phyloP scores from a whole-genome alignment of 305 asterid genomes.

The Fraxinus dipetala region DNA sequence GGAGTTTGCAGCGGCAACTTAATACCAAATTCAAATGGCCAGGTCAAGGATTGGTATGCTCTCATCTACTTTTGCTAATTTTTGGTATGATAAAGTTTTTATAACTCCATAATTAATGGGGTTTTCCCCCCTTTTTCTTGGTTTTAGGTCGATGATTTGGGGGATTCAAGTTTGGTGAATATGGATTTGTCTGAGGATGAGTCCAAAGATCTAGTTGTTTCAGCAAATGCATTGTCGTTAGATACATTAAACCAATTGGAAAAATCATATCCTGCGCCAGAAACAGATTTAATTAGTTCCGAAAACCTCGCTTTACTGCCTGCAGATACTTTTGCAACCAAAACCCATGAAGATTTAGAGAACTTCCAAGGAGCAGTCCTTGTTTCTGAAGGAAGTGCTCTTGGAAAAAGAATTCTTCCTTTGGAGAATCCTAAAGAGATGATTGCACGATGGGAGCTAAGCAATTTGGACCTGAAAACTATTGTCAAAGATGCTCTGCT shows the following conservation, averaged over 20 bases:
- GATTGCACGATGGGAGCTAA: slow-evolving; percentile 94
- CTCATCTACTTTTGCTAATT: slow-evolving; percentile 19
- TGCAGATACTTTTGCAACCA: slow-evolving; percentile 38
- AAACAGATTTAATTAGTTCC: slow-evolving; percentile 34
- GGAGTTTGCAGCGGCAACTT: slow-evolving; percentile 72
- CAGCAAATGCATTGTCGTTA: slow-evolving; percentile 41
- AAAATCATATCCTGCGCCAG: slow-evolving; percentile 41
- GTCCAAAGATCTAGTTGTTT: slow-evolving; percentile 39
- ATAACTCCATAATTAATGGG: slow-evolving; percentile 12
- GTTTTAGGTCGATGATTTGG: slow-evolving; percentile 53
- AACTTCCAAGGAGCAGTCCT: slow-evolving; percentile 40
- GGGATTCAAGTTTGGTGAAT: slow-evolving; percentile 32
- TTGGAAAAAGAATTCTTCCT: slow-evolving; percentile 39
- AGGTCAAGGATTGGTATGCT: slow-evolving; percentile 61
- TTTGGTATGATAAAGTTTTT: neutral
- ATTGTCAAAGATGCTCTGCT: slow-evolving; percentile 88
- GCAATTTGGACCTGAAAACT: slow-evolving; percentile 72
- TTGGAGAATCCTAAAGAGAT: slow-evolving; percentile 84
- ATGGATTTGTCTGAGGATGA: slow-evolving; percentile 55
- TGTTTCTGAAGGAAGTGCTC: slow-evolving; percentile 51
- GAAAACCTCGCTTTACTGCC: slow-evolving; percentile 70
- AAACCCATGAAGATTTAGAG: slow-evolving; percentile 33
- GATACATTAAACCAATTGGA: slow-evolving; percentile 44
- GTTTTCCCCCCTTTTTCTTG: neutral
- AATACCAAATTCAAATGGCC: slow-evolving; percentile 63